phyloP scores from a whole-genome alignment of 352 stramenopile genomes.

The Pythium aphanidermatum region DNA sequence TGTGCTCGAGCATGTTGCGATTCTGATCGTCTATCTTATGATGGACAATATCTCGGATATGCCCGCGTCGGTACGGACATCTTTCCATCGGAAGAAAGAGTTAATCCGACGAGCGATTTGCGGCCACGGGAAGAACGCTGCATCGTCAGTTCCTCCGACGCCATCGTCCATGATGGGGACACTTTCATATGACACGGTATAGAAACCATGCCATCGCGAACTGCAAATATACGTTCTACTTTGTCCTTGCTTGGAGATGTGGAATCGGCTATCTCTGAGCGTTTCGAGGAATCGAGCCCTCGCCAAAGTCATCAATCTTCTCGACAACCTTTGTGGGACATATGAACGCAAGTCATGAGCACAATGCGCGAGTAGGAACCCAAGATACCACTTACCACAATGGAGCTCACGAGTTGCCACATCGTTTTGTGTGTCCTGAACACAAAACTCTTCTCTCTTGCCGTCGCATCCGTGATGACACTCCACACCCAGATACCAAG shows the following conservation, averaged over 20 bases:
- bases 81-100: slow-evolving; percentile 83
- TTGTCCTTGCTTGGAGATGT: too few species aligned
- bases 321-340: slow-evolving; percentile 6
- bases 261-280: too few species aligned
- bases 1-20: slow-evolving; percentile 63
- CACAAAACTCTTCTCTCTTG: slow-evolving; percentile 11
- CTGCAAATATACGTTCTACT: slow-evolving; percentile 13
- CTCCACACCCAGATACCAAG: slow-evolving; percentile 15
- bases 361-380: too few species aligned
- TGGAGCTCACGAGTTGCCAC: slow-evolving; percentile 1
- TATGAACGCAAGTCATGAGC: not conserved
- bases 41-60: slow-evolving; percentile 82
- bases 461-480: slow-evolving; percentile 13
- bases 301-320: slow-evolving; percentile 6
- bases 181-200: slow-evolving; percentile 17
- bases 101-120: slow-evolving; percentile 81
- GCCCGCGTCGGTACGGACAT: slow-evolving; percentile 62
- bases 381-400: slow-evolving; percentile 5
- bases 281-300: too few species aligned
- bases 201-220: too few species aligned
- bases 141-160: slow-evolving; percentile 21
- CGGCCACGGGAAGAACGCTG: slow-evolving; percentile 41
- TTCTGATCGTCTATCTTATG: slow-evolving; percentile 71
- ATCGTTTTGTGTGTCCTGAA: slow-evolving; percentile 13
- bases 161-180: slow-evolving; percentile 13